A percentile compares a stretch with the other conserved stretches of the same genome.
These are phyloP conservation scores for Amaranthus tricolor DNA, from an alignment of 179 eudicot genomes.

Conservation along the genomic window DNA sequence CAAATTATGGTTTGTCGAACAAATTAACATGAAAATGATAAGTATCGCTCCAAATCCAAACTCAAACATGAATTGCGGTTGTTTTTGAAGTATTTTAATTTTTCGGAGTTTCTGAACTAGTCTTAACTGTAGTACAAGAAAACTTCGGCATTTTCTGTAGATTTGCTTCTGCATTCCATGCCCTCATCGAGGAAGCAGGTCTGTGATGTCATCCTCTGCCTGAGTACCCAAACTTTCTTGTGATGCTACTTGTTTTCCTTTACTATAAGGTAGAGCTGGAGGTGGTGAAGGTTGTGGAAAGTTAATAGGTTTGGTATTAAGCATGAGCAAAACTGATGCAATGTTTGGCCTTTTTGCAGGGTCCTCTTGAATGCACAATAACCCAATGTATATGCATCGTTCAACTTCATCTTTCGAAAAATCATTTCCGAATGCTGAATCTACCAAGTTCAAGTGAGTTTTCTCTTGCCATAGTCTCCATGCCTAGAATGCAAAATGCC, in stretches of 20 bases:
- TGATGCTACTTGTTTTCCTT: constrained; percentile 1
- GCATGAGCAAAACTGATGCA: constrained; percentile 34
- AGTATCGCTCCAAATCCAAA: too few species aligned
- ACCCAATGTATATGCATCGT: constrained; percentile 38
- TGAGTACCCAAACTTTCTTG: background rate
- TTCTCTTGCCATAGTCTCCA: constrained; percentile 46
- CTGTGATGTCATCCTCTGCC: constrained; percentile 7
- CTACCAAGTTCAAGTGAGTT: constrained; percentile 18
- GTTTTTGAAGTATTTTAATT: too few species aligned
- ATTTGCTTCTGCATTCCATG: background rate
- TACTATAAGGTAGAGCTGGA: constrained; percentile 16
- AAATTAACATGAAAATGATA: too few species aligned
- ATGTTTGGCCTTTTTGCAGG: constrained; percentile 33
- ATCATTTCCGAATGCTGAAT: constrained; percentile 16
- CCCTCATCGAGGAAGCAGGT: constrained; percentile 22
- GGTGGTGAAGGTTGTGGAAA: constrained; percentile 24
- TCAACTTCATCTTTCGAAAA: constrained; percentile 25
- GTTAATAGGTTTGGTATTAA: constrained; percentile 20
- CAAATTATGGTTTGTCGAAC: too few species aligned
- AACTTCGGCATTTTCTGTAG: too few species aligned
- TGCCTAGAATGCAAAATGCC: constrained; percentile 20
- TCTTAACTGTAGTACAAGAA: too few species aligned
- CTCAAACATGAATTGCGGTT: too few species aligned
- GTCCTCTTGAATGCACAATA: constrained; percentile 43
- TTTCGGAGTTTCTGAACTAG: too few species aligned